A percentile compares a stretch with the other conserved stretches of the same genome.
These are phyloP conservation scores for Phytophthora multivora DNA, from an alignment of 352 stramenopile genomes.

Conservation along the genomic window DNA sequence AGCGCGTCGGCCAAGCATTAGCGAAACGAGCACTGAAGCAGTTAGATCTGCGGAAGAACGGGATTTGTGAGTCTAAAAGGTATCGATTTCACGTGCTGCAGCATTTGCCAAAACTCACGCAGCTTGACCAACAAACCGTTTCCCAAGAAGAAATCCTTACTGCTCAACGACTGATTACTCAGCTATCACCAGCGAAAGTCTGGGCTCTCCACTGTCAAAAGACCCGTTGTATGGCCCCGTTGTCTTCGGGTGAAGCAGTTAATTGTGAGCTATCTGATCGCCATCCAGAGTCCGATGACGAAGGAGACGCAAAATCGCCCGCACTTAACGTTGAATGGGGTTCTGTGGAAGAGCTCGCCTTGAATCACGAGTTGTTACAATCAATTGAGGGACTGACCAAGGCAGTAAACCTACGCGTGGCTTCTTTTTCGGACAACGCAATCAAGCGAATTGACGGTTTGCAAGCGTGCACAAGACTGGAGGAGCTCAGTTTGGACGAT, in stretches of 20 bases:
- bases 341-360: slow-evolving; percentile 62
- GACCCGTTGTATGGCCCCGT: slow-evolving; percentile 13
- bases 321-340: slow-evolving; percentile 37
- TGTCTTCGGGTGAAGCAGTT: slow-evolving; percentile 8
- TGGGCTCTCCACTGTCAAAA: slow-evolving; percentile 43
- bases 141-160: slow-evolving; percentile 39
- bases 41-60: slow-evolving; percentile 77
- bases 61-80: slow-evolving; percentile 60
- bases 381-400: slow-evolving; percentile 60
- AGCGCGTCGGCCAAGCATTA: slow-evolving; percentile 32
- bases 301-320: slow-evolving; percentile 5
- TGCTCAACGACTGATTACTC: slow-evolving; percentile 48
- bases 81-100: slow-evolving; percentile 75
- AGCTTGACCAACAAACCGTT: slow-evolving; percentile 61
- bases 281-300: slow-evolving; percentile 37
- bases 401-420: slow-evolving; percentile 60
- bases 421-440: slow-evolving; percentile 74
- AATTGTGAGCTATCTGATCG: slow-evolving; percentile 2
- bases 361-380: slow-evolving; percentile 67
- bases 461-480: slow-evolving; percentile 54
- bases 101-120: slow-evolving; percentile 39
- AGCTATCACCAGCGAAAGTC: slow-evolving; percentile 50
- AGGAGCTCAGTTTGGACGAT: slow-evolving; percentile 81
- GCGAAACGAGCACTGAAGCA: slow-evolving; percentile 28
- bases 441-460: slow-evolving; percentile 67